Conservation (phyloP, 768 basidiomycete genomes). For the Naganishia kalamii region DNA sequence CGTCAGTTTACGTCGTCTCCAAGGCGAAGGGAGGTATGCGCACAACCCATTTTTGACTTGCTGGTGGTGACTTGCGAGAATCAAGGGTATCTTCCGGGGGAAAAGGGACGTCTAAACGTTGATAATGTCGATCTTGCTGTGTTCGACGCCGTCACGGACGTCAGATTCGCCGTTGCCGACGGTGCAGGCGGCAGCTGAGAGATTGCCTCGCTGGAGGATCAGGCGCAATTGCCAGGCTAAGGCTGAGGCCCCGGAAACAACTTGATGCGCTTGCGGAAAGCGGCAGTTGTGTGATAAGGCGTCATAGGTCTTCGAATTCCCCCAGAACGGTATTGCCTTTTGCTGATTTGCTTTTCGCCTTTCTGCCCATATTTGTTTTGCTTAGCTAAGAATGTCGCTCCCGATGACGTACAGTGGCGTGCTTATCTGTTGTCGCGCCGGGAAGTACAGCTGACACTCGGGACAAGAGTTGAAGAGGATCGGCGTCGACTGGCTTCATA, state of each 20-base stretch:
- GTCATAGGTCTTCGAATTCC: neutral
- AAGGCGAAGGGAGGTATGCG: neutral
- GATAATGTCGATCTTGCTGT: neutral
- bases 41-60: constrained; percentile 17
- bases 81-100: neutral
- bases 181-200: too few relatives aligned
- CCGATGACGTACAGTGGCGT: neutral
- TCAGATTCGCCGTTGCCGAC: neutral
- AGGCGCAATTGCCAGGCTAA: neutral
- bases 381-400: neutral
- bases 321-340: too few relatives aligned
- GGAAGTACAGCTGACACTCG: neutral
- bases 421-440: neutral
- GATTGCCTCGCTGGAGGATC: too few relatives aligned
- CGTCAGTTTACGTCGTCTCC: neutral
- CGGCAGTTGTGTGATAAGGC: neutral
- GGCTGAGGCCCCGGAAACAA: too few relatives aligned
- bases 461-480: too few relatives aligned
- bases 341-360: too few relatives aligned
- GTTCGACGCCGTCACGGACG: too few relatives aligned
- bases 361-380: too few relatives aligned
- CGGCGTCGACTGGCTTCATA: neutral
- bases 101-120: neutral
- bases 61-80: constrained; percentile 2
- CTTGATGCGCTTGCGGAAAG: neutral